Conservation (phyloP, 345 rosid genomes). For the Psidium guajava region DNA sequence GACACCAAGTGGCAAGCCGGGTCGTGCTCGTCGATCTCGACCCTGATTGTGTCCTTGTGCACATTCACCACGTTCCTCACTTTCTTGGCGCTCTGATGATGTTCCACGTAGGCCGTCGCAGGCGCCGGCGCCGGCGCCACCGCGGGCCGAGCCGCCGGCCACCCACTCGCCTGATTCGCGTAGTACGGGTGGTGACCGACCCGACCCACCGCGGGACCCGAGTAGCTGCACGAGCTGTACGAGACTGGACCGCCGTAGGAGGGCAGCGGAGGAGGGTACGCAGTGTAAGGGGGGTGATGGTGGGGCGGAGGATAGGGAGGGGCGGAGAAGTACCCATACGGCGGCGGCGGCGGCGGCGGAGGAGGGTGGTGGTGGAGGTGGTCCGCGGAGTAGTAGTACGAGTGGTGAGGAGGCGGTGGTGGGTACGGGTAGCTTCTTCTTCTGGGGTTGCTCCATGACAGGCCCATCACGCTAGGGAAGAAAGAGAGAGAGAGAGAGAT, state of each 20-base stretch:
- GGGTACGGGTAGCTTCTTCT: constrained; percentile 34
- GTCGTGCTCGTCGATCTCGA: constrained; percentile 50
- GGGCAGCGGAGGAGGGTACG: constrained; percentile 18
- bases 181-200: constrained; percentile 42
- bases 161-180: constrained; percentile 34
- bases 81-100: constrained; percentile 75
- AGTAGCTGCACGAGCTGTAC: constrained; percentile 15
- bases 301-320: constrained; percentile 18
- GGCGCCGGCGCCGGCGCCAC: background rate
- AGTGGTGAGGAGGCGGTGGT: constrained; percentile 18
- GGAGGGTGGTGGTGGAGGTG: constrained; percentile 13
- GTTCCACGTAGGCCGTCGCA: constrained; percentile 52
- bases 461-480: constrained; percentile 34
- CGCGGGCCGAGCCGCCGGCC: constrained; percentile 18
- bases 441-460: constrained; percentile 53
- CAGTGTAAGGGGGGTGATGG: constrained; percentile 12
- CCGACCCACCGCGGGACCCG: constrained; percentile 31
- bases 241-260: constrained; percentile 11
- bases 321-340: background rate
- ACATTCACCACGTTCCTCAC: constrained; percentile 88
- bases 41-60: constrained; percentile 64
- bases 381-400: background rate
- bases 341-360: constrained; percentile 2
- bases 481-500: background rate
- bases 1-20: constrained; percentile 72